Conservation (phyloP, 345 rosid genomes). For the Boechera retrofracta region DNA sequence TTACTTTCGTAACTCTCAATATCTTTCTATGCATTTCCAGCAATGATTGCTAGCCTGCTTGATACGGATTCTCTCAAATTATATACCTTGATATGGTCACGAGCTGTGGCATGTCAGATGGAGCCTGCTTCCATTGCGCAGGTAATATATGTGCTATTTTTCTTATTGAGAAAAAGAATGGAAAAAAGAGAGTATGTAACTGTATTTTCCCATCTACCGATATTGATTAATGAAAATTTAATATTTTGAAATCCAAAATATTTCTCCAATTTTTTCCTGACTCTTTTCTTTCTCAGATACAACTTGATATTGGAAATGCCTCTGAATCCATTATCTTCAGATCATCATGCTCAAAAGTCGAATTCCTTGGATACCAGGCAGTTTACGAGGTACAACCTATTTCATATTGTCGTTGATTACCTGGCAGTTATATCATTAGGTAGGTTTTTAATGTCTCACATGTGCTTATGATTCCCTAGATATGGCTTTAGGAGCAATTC, state of each 20-base stretch:
- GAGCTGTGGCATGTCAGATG: slow-evolving; percentile 96
- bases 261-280: neutral
- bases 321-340: slow-evolving; percentile 65
- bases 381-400: slow-evolving; percentile 68
- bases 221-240: slow-evolving; percentile 14
- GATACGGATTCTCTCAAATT: slow-evolving; percentile 91
- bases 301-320: slow-evolving; percentile 70
- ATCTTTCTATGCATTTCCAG: slow-evolving; percentile 52
- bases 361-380: slow-evolving; percentile 84
- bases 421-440: slow-evolving; percentile 10
- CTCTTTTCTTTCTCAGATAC: slow-evolving; percentile 58
- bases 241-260: slow-evolving; percentile 10
- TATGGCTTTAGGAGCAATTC: slow-evolving; percentile 22
- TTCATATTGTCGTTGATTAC: slow-evolving; percentile 12
- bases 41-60: slow-evolving; percentile 66
- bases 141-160: slow-evolving; percentile 51
- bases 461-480: slow-evolving; percentile 29
- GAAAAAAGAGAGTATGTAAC: neutral
- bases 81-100: slow-evolving; percentile 91
- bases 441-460: slow-evolving; percentile 4
- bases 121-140: slow-evolving; percentile 72
- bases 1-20: slow-evolving; percentile 17
- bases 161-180: slow-evolving; percentile 18
- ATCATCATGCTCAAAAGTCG: slow-evolving; percentile 71
- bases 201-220: neutral